These are phyloP conservation scores for Trebouxia sp. DNA, from an alignment of 139 green algal species.

Conservation along the genomic window DNA sequence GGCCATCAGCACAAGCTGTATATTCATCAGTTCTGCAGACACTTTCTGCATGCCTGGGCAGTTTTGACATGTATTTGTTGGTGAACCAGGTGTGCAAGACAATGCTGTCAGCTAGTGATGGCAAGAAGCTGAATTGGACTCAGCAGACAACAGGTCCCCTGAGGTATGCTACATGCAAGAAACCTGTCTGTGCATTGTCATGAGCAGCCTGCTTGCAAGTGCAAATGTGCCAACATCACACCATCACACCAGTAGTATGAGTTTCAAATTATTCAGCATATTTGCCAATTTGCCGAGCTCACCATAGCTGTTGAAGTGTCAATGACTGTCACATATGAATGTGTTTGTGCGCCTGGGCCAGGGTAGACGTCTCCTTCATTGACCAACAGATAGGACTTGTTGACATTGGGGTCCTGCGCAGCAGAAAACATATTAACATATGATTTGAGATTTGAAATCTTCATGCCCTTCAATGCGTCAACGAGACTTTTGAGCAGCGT, in stretches of 20 bases:
- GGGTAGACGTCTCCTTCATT: conserved; percentile 34
- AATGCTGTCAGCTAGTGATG: background rate
- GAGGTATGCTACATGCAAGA: too few species aligned
- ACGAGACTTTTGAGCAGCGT: too few species aligned
- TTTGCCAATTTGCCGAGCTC: background rate
- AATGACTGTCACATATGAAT: conserved; percentile 31
- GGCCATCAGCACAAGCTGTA: background rate
- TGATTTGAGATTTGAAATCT: too few species aligned
- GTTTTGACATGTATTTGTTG: too few species aligned
- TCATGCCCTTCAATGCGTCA: background rate
- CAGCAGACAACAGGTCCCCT: too few species aligned
- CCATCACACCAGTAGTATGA: background rate
- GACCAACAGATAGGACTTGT: conserved; percentile 28
- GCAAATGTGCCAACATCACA: too few species aligned
- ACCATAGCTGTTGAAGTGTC: conserved; percentile 16
- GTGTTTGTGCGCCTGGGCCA: background rate
- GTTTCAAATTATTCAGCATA: background rate
- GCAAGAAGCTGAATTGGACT: too few species aligned
- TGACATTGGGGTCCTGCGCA: conserved; percentile 10
- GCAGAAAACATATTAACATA: too few species aligned
- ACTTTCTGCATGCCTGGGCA: background rate
- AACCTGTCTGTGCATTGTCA: too few species aligned
- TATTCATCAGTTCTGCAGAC: background rate
- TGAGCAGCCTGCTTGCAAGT: too few species aligned
- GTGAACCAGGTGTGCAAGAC: background rate